Percentiles rank a stretch among this genome's conserved stretches.
These are phyloP conservation scores for Chrysophaeum taylorii DNA, from an alignment of 352 stramenopile genomes.

Conservation along the genomic window DNA sequence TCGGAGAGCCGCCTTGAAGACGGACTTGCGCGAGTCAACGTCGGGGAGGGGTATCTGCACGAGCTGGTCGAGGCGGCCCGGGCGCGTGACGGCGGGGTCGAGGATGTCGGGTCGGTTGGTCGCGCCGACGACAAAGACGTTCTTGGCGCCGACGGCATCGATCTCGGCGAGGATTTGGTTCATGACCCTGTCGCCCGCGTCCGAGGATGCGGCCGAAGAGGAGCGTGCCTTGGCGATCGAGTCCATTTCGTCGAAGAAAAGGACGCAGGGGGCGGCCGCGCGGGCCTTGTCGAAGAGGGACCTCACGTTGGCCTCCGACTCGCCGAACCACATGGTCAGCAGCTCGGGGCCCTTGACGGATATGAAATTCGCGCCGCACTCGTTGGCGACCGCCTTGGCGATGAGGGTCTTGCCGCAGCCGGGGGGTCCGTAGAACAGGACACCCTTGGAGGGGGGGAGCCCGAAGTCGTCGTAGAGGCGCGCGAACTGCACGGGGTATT, in stretches of 20 bases:
- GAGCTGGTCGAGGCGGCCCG: constrained; percentile 86
- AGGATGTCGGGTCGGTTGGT: constrained; percentile 94
- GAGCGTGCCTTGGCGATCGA: constrained; percentile 92
- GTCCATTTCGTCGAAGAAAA: constrained; percentile 99
- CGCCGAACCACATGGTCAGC: constrained; percentile 98
- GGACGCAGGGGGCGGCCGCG: constrained; percentile 90
- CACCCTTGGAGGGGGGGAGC: constrained; percentile 86
- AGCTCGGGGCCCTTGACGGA: constrained; percentile 86
- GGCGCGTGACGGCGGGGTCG: constrained; percentile 85
- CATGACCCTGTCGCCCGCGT: constrained; percentile 91
- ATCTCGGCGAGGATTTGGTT: constrained; percentile 95
- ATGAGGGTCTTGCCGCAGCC: constrained; percentile 95
- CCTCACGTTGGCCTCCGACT: constrained; percentile 75
- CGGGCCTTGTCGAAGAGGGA: constrained; percentile 98
- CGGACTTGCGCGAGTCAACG: constrained; percentile 50
- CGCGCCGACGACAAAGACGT: constrained; percentile 85
- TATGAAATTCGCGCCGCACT: constrained; percentile 96
- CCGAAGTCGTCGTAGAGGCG: constrained; percentile 92
- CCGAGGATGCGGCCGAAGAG: constrained; percentile 69
- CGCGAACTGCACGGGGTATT: constrained; percentile 90
- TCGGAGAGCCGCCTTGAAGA: constrained; percentile 66
- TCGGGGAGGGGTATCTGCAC: constrained; percentile 84
- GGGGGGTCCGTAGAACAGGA: constrained; percentile 95
- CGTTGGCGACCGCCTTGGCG: constrained; percentile 95
- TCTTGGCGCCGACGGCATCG: constrained; percentile 87